Percentiles rank a stretch among this genome's conserved stretches.
phyloP scores from a whole-genome alignment of 257 asterid genomes.

The Haberlea rhodopensis region DNA sequence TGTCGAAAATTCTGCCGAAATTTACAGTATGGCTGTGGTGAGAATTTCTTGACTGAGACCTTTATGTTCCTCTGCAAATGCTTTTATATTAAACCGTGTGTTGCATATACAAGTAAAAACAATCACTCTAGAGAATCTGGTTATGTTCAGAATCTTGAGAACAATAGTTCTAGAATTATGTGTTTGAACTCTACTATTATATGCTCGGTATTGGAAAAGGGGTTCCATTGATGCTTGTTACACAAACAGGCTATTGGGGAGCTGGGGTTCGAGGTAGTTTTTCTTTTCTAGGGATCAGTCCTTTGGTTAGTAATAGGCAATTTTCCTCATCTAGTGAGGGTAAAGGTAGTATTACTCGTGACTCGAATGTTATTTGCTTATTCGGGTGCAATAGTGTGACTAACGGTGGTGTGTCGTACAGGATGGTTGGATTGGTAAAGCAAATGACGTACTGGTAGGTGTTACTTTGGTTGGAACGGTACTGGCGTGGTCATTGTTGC shows the following conservation, averaged over 20 bases:
- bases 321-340: slow-evolving; percentile 46
- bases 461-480: slow-evolving; percentile 67
- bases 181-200: slow-evolving; percentile 25
- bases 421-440: slow-evolving; percentile 53
- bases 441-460: slow-evolving; percentile 73
- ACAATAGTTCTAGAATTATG: slow-evolving; percentile 29
- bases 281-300: slow-evolving; percentile 36
- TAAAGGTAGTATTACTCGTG: slow-evolving; percentile 34
- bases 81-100: slow-evolving; percentile 31
- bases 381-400: slow-evolving; percentile 32
- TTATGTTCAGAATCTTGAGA: slow-evolving; percentile 23
- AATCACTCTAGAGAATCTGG: slow-evolving; percentile 33
- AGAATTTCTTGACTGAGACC: slow-evolving; percentile 38
- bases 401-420: slow-evolving; percentile 46
- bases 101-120: slow-evolving; percentile 29
- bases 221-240: slow-evolving; percentile 16
- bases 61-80: slow-evolving; percentile 24
- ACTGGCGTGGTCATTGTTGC: slow-evolving; percentile 81
- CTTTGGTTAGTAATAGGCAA: slow-evolving; percentile 32
- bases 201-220: slow-evolving; percentile 18
- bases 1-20: slow-evolving; percentile 11
- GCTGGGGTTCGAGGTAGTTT: slow-evolving; percentile 25
- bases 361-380: slow-evolving; percentile 24
- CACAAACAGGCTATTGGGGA: slow-evolving; percentile 22
- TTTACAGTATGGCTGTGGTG: slow-evolving; percentile 38